Evolutionary conservation across 768 basidiomycete genomes (phyloP).

Genomic region (Auriculariales sp.): DNA sequence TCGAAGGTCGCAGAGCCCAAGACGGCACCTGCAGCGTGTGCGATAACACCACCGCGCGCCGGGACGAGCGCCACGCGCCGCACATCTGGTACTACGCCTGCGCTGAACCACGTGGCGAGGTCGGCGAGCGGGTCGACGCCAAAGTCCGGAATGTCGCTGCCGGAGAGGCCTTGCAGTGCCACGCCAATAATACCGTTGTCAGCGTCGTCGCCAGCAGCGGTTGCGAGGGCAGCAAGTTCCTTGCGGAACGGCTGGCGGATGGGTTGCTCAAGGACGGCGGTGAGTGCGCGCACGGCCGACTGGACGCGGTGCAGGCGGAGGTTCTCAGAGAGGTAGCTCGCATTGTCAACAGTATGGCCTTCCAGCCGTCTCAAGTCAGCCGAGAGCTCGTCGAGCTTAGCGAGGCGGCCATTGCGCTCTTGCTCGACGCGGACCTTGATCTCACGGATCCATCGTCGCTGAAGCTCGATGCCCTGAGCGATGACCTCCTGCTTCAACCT

Average conservation of each 20-base stretch:
- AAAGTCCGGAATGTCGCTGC: conserved; percentile 58
- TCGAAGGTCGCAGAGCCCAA: conserved; percentile 68
- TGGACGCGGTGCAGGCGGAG: conserved; percentile 83
- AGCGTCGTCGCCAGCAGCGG: conserved; percentile 45
- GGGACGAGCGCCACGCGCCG: conserved; percentile 87
- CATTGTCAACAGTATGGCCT: conserved; percentile 83
- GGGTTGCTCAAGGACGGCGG: conserved; percentile 47
- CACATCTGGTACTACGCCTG: conserved; percentile 70
- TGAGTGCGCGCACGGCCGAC: conserved; percentile 78
- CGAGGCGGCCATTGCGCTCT: conserved; percentile 88
- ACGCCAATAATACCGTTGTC: conserved; percentile 56
- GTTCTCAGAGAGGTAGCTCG: conserved; percentile 82
- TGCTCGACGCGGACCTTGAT: conserved; percentile 92
- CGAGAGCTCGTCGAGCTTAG: conserved; percentile 87
- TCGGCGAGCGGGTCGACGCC: conserved; percentile 83
- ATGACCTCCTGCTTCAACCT: conserved; percentile 91
- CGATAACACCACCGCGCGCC: conserved; percentile 75
- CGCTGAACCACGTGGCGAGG: conserved; percentile 81
- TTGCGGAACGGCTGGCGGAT: conserved; percentile 75
- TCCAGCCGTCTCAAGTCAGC: conserved; percentile 83
- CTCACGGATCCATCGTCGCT: conserved; percentile 91
- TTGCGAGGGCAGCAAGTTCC: conserved; percentile 60
- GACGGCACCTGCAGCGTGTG: conserved; percentile 69
- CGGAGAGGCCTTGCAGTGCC: conserved; percentile 56
- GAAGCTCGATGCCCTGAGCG: conserved; percentile 93